Conservation (phyloP, 495 filamentous ascomycete species). For the Lasiosphaeria ovina region DNA sequence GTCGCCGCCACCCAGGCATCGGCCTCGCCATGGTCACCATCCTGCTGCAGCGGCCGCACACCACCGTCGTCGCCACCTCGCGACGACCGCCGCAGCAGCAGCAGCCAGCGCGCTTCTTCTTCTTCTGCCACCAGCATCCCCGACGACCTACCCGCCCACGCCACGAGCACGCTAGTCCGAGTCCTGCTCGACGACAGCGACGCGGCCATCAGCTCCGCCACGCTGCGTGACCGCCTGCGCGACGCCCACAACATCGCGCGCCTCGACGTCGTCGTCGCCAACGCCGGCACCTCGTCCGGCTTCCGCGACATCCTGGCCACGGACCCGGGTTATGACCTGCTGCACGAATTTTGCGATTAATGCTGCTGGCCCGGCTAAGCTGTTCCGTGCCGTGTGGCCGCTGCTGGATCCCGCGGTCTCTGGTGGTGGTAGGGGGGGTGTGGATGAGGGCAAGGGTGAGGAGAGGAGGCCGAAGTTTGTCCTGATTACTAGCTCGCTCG, state of each 20-base stretch:
- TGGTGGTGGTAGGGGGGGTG: too few relatives aligned
- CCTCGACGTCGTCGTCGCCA: slow-evolving; percentile 54
- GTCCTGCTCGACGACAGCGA: slow-evolving; percentile 32
- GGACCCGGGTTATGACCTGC: slow-evolving; percentile 12
- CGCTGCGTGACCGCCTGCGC: slow-evolving; percentile 24
- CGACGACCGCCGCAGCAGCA: slow-evolving; percentile 33
- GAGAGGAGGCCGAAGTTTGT: slow-evolving; percentile 28
- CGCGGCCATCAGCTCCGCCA: slow-evolving; percentile 30
- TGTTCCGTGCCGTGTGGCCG: slow-evolving; percentile 31
- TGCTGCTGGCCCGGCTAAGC: slow-evolving; percentile 25
- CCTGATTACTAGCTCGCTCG: slow-evolving; percentile 30
- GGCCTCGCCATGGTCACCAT: slow-evolving; percentile 40
- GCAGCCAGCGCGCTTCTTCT: slow-evolving; percentile 24
- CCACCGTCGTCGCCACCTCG: slow-evolving; percentile 48
- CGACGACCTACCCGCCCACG: slow-evolving; percentile 19
- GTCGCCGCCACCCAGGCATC: slow-evolving; percentile 35
- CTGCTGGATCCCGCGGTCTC: slow-evolving; percentile 18
- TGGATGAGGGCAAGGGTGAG: too few relatives aligned
- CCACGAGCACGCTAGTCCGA: slow-evolving; percentile 34
- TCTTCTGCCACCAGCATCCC: slow-evolving; percentile 9
- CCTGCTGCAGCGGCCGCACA: slow-evolving; percentile 43
- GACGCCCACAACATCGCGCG: slow-evolving; percentile 26
- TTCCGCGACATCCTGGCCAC: slow-evolving; percentile 20
- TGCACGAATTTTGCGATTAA: slow-evolving; percentile 32
- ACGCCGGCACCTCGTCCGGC: slow-evolving; percentile 40